Evolutionary conservation across 2,329 filamentous ascomycete species (phyloP), one percentile per base, ranked within the genome.

Genomic region (Camillea tinctor): DNA sequence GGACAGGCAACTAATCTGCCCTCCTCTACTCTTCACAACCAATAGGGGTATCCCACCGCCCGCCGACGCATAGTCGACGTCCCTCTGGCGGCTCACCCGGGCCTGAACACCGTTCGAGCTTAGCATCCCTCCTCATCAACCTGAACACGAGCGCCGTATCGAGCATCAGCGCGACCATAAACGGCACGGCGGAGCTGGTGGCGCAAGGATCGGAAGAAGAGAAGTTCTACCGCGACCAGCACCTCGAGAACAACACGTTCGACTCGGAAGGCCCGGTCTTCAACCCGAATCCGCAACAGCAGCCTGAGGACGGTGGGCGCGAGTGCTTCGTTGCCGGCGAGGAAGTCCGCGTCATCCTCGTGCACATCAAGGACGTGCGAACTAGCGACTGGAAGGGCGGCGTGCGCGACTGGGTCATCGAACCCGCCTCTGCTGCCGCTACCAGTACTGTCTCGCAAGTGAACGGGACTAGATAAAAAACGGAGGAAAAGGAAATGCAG

Each of bases 341-440:
- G 71, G 90, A 95, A 73, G 93, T 96, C 1, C 84, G 90, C 54
- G 93, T 97, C 6, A 92, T 98, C 36, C 85, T 94, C 5, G 95
- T 98, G 7, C 86, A 84, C 68, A 92, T 98, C 68, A 85, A 84
- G 69, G 91, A 93, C 72, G 93, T 95, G 54, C 84, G 93, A 70
- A 96, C 96, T 69, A 93, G 91, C 66, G 95, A 97, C 74, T 97
- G 91, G 90, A 97, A 97, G 79, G 94, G 95, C n/a, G 86, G 88
- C 15, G 92, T 98, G 4, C 86, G 90, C 69, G 94, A 98, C 73
- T 98, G 80, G 78, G 81, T 81, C 1, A 70, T 85, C 60, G 74
- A 75, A 2, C 72, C 77, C n/a, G 72, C 73, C 17, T 51, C 53
- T 21, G 49, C 20, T 7, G 50, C 58, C 19, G 50, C 62, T 6